Evolutionary conservation across 495 filamentous ascomycete species (phyloP).

Genomic region (Penicillium crystallinum): DNA sequence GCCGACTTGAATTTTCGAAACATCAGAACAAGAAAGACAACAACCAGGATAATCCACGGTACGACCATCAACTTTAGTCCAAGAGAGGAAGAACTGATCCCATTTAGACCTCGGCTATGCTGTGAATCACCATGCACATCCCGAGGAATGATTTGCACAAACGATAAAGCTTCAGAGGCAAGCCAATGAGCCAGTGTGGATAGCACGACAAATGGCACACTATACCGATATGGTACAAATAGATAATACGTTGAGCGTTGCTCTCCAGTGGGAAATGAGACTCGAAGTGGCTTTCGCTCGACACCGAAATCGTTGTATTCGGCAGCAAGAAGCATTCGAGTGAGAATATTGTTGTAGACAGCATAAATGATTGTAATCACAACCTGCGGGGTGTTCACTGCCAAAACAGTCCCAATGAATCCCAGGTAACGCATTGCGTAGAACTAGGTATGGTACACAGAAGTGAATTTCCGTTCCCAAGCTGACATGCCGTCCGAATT

Average conservation of each 20-base stretch:
- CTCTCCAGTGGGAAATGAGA: background rate
- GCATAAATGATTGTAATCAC: background rate
- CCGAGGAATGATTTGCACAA: background rate
- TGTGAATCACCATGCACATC: background rate
- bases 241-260: constrained; percentile 5
- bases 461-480: no score
- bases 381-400: background rate
- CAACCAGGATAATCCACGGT: background rate
- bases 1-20: background rate
- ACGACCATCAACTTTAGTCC: background rate
- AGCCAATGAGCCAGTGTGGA: constrained; percentile 4
- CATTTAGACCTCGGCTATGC: background rate
- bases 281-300: background rate
- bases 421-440: no score
- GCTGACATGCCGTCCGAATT: no score
- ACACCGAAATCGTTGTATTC: constrained; percentile 1
- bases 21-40: background rate
- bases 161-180: background rate
- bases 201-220: background rate
- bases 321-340: background rate
- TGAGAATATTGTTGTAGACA: background rate
- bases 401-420: background rate
- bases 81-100: background rate
- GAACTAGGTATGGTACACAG: no score
- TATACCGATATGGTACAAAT: constrained; percentile 1